Conservation (phyloP, 768 basidiomycete species). For the Kwoniella bestiolae region DNA sequence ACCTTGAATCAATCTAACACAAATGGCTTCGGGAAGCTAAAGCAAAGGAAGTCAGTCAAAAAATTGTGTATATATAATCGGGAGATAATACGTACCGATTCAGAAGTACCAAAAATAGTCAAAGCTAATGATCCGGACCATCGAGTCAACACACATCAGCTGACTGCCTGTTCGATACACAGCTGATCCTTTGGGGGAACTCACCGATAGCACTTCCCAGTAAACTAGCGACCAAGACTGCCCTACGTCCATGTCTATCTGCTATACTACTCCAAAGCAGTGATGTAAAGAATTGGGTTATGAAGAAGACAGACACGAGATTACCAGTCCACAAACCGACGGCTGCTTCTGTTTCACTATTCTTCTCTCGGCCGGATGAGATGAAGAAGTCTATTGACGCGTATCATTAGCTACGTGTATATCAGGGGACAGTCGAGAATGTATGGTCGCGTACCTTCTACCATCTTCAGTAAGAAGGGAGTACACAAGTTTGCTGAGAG, state of each 20-base stretch:
- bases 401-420: neutral
- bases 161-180: neutral
- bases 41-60: conserved; percentile 72
- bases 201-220: conserved; percentile 64
- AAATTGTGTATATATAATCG: conserved; percentile 63
- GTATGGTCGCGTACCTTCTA: conserved; percentile 65
- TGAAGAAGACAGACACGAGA: conserved; percentile 94
- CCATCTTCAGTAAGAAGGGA: conserved; percentile 93
- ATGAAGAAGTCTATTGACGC: conserved; percentile 50
- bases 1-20: conserved; percentile 84
- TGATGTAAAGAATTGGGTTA: conserved; percentile 94
- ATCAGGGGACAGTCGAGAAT: neutral
- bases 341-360: conserved; percentile 75
- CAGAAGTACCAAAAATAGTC: conserved; percentile 56
- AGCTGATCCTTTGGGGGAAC: conserved; percentile 10
- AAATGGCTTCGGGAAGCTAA: conserved; percentile 72
- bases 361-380: conserved; percentile 60
- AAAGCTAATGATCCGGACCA: conserved; percentile 30
- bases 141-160: conserved; percentile 11
- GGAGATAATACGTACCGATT: conserved; percentile 36
- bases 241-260: conserved; percentile 82
- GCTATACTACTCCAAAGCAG: conserved; percentile 96
- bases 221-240: conserved; percentile 81
- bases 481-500: conserved; percentile 89
- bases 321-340: conserved; percentile 86